These are phyloP conservation scores for Curvularia sp. DNA, from an alignment of 2,329 filamentous ascomycete genomes.

Conservation along the genomic window DNA sequence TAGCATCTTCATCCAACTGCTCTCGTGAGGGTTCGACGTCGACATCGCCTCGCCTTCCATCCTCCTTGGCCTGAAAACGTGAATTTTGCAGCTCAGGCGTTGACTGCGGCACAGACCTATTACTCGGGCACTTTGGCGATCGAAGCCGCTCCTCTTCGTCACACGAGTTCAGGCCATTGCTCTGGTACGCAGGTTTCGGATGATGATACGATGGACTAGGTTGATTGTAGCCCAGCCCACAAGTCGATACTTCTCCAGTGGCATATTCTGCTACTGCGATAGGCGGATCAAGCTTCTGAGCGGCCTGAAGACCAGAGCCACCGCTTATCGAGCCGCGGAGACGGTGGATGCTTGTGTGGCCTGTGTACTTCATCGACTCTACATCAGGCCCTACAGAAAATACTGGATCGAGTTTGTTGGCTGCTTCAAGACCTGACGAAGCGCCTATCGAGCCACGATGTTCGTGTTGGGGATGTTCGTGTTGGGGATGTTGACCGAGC, in stretches of 20 bases:
- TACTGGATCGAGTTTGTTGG: slow-evolving; percentile 25
- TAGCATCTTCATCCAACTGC: slow-evolving; percentile 24
- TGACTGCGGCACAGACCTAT: slow-evolving; percentile 5
- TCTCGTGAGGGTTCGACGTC: slow-evolving; percentile 16
- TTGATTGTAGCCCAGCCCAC: slow-evolving; percentile 14
- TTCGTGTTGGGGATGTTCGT: slow-evolving; percentile 15
- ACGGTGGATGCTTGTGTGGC: slow-evolving; percentile 15
- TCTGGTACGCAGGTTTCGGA: slow-evolving; percentile 15
- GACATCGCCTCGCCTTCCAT: not conserved
- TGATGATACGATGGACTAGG: slow-evolving; percentile 9
- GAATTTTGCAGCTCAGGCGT: too few species aligned
- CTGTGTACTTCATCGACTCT: slow-evolving; percentile 16
- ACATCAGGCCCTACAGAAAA: slow-evolving; percentile 11
- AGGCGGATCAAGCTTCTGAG: slow-evolving; percentile 22
- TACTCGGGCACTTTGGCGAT: not conserved
- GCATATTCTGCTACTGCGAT: not conserved
- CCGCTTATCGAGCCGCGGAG: slow-evolving; percentile 20
- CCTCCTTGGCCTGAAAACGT: not conserved
- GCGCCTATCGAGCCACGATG: slow-evolving; percentile 26
- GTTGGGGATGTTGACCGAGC: not conserved
- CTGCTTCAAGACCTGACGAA: slow-evolving; percentile 14
- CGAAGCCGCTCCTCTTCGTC: not conserved
- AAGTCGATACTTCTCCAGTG: slow-evolving; percentile 1
- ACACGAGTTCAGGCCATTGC: slow-evolving; percentile 8
- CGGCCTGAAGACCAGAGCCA: slow-evolving; percentile 12